These are phyloP conservation scores for Candida sanyiensis DNA, from an alignment of 805 yeast genomes.

Conservation along the genomic window DNA sequence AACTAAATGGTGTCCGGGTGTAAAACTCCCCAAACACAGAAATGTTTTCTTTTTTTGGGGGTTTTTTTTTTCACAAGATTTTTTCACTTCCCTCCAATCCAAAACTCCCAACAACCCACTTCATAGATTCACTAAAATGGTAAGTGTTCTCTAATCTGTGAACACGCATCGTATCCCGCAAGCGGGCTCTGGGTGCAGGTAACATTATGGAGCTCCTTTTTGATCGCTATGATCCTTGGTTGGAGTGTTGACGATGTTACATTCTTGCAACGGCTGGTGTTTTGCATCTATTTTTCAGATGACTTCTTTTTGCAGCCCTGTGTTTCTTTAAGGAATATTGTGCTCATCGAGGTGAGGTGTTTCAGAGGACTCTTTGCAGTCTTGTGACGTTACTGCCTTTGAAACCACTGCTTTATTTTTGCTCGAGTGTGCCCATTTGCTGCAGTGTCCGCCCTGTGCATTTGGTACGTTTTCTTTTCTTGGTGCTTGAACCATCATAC, in stretches of 20 bases:
- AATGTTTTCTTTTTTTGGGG: not conserved
- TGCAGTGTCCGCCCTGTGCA: not conserved
- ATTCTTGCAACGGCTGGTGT: not conserved
- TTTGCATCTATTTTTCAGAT: conserved; percentile 1
- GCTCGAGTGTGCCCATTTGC: conserved; percentile 2
- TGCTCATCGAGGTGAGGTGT: not conserved
- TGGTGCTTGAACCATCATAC: not conserved
- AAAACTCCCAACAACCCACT: not conserved
- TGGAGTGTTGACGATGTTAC: conserved; percentile 28
- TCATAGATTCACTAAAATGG: conserved; percentile 5
- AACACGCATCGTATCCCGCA: too few species aligned
- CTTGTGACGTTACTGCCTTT: conserved; percentile 2
- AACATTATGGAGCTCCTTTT: conserved; percentile 27
- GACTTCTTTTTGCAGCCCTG: not conserved
- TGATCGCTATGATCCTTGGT: conserved; percentile 6
- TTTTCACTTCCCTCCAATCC: not conserved
- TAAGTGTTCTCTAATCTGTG: not conserved
- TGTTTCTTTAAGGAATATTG: not conserved
- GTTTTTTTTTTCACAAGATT: not conserved
- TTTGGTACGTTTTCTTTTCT: not conserved
- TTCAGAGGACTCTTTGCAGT: not conserved
- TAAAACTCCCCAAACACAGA: not conserved
- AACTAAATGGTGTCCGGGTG: not conserved
- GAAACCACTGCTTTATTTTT: not conserved
- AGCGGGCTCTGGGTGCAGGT: conserved; percentile 1